Conservation (phyloP, 2,329 filamentous ascomycete genomes). For the Alternaria postmessia region DNA sequence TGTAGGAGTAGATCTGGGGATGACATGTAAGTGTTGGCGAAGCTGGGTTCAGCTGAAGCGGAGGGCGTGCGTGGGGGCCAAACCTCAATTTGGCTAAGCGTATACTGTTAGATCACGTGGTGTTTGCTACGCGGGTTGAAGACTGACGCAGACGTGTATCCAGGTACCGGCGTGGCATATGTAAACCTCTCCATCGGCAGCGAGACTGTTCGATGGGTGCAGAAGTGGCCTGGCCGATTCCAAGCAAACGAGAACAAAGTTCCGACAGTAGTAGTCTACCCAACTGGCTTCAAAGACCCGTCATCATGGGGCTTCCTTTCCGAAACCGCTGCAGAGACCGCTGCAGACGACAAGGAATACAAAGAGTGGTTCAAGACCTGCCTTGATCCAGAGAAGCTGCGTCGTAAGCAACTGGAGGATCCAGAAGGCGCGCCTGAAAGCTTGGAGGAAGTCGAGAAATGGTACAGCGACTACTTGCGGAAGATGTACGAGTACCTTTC, state of each 20-base stretch:
- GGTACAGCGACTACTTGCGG: slow-evolving; percentile 60
- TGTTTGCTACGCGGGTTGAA: not conserved
- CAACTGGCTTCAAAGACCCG: slow-evolving; percentile 44
- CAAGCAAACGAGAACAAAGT: slow-evolving; percentile 65
- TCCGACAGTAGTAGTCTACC: slow-evolving; percentile 61
- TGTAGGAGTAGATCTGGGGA: slow-evolving; percentile 47
- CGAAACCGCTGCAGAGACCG: slow-evolving; percentile 45
- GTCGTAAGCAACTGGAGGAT: slow-evolving; percentile 54
- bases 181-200: slow-evolving; percentile 48
- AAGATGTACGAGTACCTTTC: slow-evolving; percentile 61
- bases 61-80: not conserved
- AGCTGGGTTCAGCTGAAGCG: not conserved
- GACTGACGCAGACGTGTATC: not conserved
- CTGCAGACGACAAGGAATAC: slow-evolving; percentile 55
- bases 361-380: slow-evolving; percentile 66
- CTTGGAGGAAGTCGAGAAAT: slow-evolving; percentile 56
- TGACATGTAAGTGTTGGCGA: slow-evolving; percentile 46
- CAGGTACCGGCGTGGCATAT: slow-evolving; percentile 51
- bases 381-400: slow-evolving; percentile 58
- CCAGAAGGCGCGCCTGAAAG: slow-evolving; percentile 55
- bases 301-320: slow-evolving; percentile 65
- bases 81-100: slow-evolving; percentile 6
- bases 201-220: slow-evolving; percentile 44
- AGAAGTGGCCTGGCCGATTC: slow-evolving; percentile 64
- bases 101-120: slow-evolving; percentile 8